phyloP scores from a whole-genome alignment of 305 asterid species.

The Striga hermonthica region DNA sequence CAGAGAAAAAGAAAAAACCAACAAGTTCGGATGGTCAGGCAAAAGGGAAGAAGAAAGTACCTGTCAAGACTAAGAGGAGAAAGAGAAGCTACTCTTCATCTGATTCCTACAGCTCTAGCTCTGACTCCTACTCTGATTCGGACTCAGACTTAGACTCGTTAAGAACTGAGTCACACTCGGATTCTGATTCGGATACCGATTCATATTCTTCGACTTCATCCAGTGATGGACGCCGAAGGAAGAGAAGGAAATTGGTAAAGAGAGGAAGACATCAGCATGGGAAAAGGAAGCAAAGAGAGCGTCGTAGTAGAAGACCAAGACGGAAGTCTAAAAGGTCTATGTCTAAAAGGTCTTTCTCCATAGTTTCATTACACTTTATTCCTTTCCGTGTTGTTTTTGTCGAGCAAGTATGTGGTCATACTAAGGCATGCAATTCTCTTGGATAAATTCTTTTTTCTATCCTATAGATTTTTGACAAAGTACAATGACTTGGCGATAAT shows the following conservation, averaged over 20 bases:
- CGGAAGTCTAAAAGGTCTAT: conserved; percentile 47
- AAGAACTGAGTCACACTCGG: conserved; percentile 56
- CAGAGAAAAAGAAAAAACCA: conserved; percentile 61
- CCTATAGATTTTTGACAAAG: conserved; percentile 17
- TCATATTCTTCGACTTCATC: conserved; percentile 79
- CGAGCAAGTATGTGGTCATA: conserved; percentile 7
- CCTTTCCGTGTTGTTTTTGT: conserved; percentile 17
- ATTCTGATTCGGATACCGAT: conserved; percentile 54
- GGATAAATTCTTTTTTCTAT: conserved; percentile 1
- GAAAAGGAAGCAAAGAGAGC: conserved; percentile 45
- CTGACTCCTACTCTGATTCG: conserved; percentile 65
- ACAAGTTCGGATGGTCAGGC: conserved; percentile 43
- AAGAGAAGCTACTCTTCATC: conserved; percentile 82
- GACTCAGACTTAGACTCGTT: conserved; percentile 66
- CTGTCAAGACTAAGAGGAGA: conserved; percentile 49
- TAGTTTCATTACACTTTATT: conserved; percentile 2
- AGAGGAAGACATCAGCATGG: conserved; percentile 48
- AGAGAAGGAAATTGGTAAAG: conserved; percentile 61
- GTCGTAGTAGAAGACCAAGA: conserved; percentile 44
- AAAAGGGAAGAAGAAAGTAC: conserved; percentile 48
- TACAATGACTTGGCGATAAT: neutral
- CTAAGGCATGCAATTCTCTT: conserved; percentile 20
- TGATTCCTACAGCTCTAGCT: conserved; percentile 68
- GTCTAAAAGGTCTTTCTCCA: conserved; percentile 31
- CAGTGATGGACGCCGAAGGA: conserved; percentile 72